phyloP scores from a whole-genome alignment of 306 rosid species.

The Hippophae gyantsensis region DNA sequence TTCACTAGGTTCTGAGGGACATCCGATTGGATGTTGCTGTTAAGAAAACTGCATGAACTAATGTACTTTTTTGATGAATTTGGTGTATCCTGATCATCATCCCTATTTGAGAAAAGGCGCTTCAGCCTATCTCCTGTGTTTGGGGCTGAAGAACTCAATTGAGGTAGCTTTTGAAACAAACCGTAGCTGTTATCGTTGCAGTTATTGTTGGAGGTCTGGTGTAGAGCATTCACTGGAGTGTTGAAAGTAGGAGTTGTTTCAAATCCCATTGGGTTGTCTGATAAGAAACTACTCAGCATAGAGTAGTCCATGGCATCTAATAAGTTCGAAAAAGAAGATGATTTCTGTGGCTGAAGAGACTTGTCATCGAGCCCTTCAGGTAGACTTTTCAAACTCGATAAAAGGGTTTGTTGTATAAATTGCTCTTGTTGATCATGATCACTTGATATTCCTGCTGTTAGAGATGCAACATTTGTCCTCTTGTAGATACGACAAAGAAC shows the following conservation, averaged over 20 bases:
- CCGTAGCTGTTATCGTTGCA: constrained; percentile 2
- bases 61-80: constrained; percentile 37
- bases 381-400: constrained; percentile 10
- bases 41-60: constrained; percentile 30
- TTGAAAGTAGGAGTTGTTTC: constrained; percentile 19
- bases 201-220: constrained; percentile 17
- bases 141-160: constrained; percentile 15
- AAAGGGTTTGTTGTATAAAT: constrained; percentile 20
- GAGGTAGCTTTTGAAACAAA: constrained; percentile 28
- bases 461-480: constrained; percentile 26
- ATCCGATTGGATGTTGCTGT: constrained; percentile 24
- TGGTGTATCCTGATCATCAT: constrained; percentile 12
- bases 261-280: constrained; percentile 31
- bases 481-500: constrained; percentile 54
- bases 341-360: constrained; percentile 39
- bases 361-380: background rate
- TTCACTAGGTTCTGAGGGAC: constrained; percentile 29
- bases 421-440: constrained; percentile 21
- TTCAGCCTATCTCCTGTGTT: constrained; percentile 28
- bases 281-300: constrained; percentile 30
- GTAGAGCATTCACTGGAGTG: constrained; percentile 8
- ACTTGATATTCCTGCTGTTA: constrained; percentile 12
- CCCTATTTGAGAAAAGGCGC: constrained; percentile 29
- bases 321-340: constrained; percentile 46
- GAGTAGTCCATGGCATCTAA: constrained; percentile 55